Percentiles rank a stretch among this genome's conserved stretches.
These are phyloP conservation scores for Sporothrix brunneoviolacea DNA, from an alignment of 2,329 filamentous ascomycete species.

Conservation along the genomic window DNA sequence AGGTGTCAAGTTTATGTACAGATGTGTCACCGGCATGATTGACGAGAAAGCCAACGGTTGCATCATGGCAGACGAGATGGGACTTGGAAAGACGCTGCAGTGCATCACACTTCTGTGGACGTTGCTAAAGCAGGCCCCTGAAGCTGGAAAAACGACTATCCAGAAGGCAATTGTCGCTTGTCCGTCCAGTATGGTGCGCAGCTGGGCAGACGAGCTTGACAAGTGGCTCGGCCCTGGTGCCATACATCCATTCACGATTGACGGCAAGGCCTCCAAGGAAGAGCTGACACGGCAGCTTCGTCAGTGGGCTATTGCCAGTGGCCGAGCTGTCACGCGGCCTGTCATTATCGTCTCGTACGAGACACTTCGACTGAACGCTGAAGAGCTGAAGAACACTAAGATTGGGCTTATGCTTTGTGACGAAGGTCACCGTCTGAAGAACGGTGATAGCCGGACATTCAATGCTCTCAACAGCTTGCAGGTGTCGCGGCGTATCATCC, in stretches of 20 bases:
- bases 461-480: conserved; percentile 84
- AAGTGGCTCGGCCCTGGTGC: conserved; percentile 96
- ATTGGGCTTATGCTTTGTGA: conserved; percentile 94
- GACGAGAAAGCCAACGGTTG: conserved; percentile 91
- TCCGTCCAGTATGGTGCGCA: conserved; percentile 90
- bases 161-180: conserved; percentile 97
- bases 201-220: conserved; percentile 94
- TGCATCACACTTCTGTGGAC: conserved; percentile 98
- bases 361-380: conserved; percentile 82
- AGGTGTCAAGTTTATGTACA: conserved; percentile 95
- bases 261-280: conserved; percentile 92
- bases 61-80: conserved; percentile 99
- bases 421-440: conserved; percentile 93
- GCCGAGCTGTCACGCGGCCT: conserved; percentile 81
- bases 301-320: conserved; percentile 89
- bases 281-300: conserved; percentile 84
- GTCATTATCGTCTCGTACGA: conserved; percentile 98
- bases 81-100: conserved; percentile 91
- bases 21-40: conserved; percentile 89
- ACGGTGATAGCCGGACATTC: conserved; percentile 93
- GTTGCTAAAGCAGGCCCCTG: conserved; percentile 86
- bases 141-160: conserved; percentile 88
- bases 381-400: conserved; percentile 80
- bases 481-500: conserved; percentile 83
- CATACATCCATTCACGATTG: conserved; percentile 87